Base-by-base conservation (phyloP, 305 asterid species). In the Rubia balearica region DNA sequence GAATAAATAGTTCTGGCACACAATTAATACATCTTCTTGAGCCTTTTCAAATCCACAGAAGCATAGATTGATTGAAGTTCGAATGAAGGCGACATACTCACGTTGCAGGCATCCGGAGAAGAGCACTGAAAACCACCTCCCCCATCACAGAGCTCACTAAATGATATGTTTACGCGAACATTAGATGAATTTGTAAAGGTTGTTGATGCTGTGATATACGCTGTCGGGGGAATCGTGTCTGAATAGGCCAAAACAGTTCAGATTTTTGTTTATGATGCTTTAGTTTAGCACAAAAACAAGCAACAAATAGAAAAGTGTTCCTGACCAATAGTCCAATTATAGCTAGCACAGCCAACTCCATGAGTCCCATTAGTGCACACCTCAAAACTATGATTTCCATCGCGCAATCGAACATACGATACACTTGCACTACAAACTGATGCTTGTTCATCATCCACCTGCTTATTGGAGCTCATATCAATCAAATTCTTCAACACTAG, bases 311-410 rank as follows among this genome's bases (percentile, higher is more conserved):
- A 70, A 78, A 69, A 67, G 61, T 30, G 71, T 62, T 51, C 77
- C 66, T 74, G 77, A 93, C 98, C 98, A 81, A 91, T 74, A 27
- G 83, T 85, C 98, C 98, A 93, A 71, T 88, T 72, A 74, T 91
- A 89, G 81, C 68, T 71, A n/a, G 90, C 64, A 77, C 98, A 93
- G 77, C 87, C 86, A 59, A 76, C 82, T 75, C 85, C 87, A 4
- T 24, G 78, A 36, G 88, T 65, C 30, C 87, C 83, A 8, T 83
- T 68, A 40, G 87, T 73, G 92, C 97, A 93, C 79, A 76, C 96
- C 81, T 83, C 89, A 57, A 93, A 88, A 10, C 87, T 85, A 81
- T 89, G 98, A 63, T 83, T 77, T 77, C 97, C 96, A 65, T 93
- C 96, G 11, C 64, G 71, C 79, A 93, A 73, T 49, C 43, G 64